phyloP scores from a whole-genome alignment of 108 stramenopile species.

The Nitzschia sp. region DNA sequence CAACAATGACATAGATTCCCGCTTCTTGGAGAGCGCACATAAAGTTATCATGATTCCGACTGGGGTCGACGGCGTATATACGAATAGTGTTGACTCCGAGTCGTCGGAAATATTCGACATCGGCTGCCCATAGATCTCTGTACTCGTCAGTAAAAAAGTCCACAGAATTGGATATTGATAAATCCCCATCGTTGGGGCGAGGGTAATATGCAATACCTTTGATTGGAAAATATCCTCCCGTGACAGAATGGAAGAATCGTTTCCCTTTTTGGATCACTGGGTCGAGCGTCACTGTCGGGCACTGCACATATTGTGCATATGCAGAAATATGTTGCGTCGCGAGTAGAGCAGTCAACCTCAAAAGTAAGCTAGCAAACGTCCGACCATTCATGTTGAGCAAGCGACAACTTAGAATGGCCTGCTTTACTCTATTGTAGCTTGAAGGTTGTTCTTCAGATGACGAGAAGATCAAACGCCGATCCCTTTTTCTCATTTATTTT shows the following conservation, averaged over 20 bases:
- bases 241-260: constrained; percentile 40
- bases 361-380: neutral
- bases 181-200: constrained; percentile 40
- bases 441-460: no score
- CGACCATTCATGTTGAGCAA: neutral
- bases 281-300: constrained; percentile 1
- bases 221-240: constrained; percentile 40
- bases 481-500: neutral
- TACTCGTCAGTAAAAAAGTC: constrained; percentile 48
- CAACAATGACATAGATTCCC: constrained; percentile 48
- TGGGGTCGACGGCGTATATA: constrained; percentile 43
- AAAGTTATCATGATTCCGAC: constrained; percentile 41
- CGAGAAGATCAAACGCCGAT: no score
- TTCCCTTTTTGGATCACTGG: constrained; percentile 29
- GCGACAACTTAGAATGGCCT: no score
- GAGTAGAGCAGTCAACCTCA: neutral
- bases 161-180: constrained; percentile 26
- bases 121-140: constrained; percentile 36
- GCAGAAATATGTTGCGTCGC: no score
- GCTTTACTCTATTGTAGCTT: no score
- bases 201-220: constrained; percentile 55
- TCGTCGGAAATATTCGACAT: constrained; percentile 37
- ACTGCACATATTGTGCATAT: neutral
- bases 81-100: constrained; percentile 49
- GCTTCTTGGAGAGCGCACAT: constrained; percentile 50